Evolutionary conservation across 192 early-diverging fungal genomes (phyloP), one percentile per base, ranked within the genome.

Genomic region (Fimicolochytrium jonesii): DNA sequence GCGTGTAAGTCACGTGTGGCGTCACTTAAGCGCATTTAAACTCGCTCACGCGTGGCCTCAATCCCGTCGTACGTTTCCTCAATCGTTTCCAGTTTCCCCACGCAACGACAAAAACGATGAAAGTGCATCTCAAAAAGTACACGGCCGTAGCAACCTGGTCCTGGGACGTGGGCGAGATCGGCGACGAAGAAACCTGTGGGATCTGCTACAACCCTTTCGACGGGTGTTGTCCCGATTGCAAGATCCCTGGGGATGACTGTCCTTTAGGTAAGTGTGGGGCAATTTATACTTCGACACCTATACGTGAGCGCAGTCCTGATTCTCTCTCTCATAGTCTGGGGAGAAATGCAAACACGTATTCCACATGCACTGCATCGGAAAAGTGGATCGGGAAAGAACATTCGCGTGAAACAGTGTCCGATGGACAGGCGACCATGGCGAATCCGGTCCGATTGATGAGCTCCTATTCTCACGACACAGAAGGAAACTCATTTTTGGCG

Each of bases 261-360:
- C 88, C 92, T 9, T 61, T 92, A 34, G 80, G 82, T 83, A 72
- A 48, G 64, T 73, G 25, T 20, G 17, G 48, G 1, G n/a, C n/a
- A n/a, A n/a, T n/a, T n/a, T n/a, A n/a, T n/a, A n/a, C n/a, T n/a
- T n/a, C n/a, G n/a, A n/a, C n/a, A n/a, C n/a, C n/a, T n/a, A n/a
- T n/a, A n/a, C n/a, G n/a, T n/a, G n/a, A n/a, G n/a, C n/a, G n/a
- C n/a, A n/a, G n/a, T n/a, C n/a, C n/a, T n/a, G n/a, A n/a, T n/a
- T 11, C 26, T 23, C 7, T 49, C 26, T 18, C 22, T 11, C 36
- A 25, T 57, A 88, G 87, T 94, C 29, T 90, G 87, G 88, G 94
- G 94, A 58, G 83, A 92, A n/a, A 53, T 97, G 94, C 76, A 81
- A 74, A 26, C 94, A 97, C 62, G 86, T 86, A 5, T 97, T 97